These are phyloP conservation scores for Fraxinus sp. DNA, from an alignment of 305 asterid species.

Conservation along the genomic window DNA sequence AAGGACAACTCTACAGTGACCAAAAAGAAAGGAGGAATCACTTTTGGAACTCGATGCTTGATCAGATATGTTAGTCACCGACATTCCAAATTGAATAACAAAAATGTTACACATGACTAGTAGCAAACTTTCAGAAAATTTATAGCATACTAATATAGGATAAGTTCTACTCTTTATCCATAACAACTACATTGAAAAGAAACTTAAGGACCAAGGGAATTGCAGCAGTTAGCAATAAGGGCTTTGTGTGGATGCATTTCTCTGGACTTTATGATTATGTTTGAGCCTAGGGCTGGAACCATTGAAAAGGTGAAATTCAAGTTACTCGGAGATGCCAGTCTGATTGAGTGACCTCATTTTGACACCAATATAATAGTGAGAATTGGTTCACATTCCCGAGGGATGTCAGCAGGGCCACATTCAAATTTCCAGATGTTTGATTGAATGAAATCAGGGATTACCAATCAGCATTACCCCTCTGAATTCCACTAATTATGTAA, in stretches of 20 bases:
- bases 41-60: not conserved
- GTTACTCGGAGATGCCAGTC: not conserved
- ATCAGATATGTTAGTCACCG: not conserved
- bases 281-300: not conserved
- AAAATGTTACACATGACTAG: not conserved
- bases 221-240: conserved; percentile 17
- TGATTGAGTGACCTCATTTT: not conserved
- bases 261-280: not conserved
- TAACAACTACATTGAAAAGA: not conserved
- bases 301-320: not conserved
- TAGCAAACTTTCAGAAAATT: not conserved
- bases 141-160: not conserved
- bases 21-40: not conserved
- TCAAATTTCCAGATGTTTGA: not conserved
- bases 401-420: not conserved
- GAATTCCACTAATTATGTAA: not conserved
- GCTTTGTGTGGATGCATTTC: not conserved
- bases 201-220: not conserved
- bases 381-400: not conserved
- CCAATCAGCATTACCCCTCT: not conserved
- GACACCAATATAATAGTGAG: not conserved
- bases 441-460: not conserved
- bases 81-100: not conserved
- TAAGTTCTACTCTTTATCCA: not conserved
- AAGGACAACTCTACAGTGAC: not conserved